A percentile compares a stretch with the other conserved stretches of the same genome.
phyloP scores from a whole-genome alignment of 345 rosid species.

The Populus nigra region DNA sequence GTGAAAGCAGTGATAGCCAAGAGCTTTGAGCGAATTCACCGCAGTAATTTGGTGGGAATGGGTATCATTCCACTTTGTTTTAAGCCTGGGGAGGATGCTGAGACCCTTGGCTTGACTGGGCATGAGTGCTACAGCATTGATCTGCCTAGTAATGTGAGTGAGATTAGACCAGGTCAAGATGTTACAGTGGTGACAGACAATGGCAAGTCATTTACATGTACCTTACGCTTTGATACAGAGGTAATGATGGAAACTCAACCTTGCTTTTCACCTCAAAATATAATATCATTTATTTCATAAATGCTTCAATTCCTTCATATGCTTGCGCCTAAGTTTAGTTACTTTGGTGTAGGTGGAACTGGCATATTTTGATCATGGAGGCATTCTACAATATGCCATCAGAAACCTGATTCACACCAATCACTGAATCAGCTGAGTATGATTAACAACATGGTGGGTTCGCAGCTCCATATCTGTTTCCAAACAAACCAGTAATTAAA shows the following conservation, averaged over 20 bases:
- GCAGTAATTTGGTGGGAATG: constrained; percentile 89
- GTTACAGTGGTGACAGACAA: constrained; percentile 57
- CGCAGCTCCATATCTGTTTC: background rate
- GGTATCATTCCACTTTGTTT: constrained; percentile 78
- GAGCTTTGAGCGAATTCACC: constrained; percentile 87
- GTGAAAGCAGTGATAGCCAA: constrained; percentile 88
- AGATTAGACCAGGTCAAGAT: constrained; percentile 87
- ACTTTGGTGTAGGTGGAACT: constrained; percentile 30
- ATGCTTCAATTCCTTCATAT: background rate
- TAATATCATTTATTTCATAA: background rate
- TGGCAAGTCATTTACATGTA: constrained; percentile 74
- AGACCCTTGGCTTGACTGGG: constrained; percentile 73
- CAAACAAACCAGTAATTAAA: background rate
- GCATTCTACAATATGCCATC: constrained; percentile 60
- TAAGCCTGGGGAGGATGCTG: constrained; percentile 84
- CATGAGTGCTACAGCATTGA: constrained; percentile 68
- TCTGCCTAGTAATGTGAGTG: constrained; percentile 56
- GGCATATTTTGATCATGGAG: constrained; percentile 62
- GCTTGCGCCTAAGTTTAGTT: background rate
- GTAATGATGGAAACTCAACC: constrained; percentile 27
- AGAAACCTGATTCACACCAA: constrained; percentile 46
- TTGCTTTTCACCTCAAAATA: background rate
- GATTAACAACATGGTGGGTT: background rate
- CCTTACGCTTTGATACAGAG: constrained; percentile 75
- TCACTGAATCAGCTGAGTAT: constrained; percentile 18